Percentiles rank a stretch among this genome's conserved stretches.
phyloP scores from a whole-genome alignment of 2,329 filamentous ascomycete species.

The Apiospora arundinis region DNA sequence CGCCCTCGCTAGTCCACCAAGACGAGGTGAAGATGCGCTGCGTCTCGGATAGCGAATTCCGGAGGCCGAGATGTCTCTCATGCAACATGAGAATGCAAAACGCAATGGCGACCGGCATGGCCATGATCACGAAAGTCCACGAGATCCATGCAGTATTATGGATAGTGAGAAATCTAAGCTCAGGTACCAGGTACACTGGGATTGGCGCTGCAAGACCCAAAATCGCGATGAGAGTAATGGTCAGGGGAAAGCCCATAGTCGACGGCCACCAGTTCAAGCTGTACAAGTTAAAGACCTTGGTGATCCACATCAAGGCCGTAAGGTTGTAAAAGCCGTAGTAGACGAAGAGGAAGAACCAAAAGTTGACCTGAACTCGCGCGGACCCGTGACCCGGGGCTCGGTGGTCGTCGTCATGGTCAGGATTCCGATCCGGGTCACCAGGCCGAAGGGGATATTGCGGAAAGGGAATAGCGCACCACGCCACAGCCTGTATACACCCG shows the following conservation, averaged over 20 bases:
- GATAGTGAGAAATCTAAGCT: constrained; percentile 58
- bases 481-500: constrained; percentile 54
- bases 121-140: constrained; percentile 75
- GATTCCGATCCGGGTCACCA: constrained; percentile 46
- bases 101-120: constrained; percentile 70
- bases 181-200: constrained; percentile 62
- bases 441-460: constrained; percentile 64
- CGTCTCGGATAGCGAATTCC: constrained; percentile 68
- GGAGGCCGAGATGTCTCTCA: constrained; percentile 66
- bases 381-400: constrained; percentile 67
- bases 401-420: constrained; percentile 37
- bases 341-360: constrained; percentile 74
- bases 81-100: constrained; percentile 68
- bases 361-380: constrained; percentile 69
- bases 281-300: constrained; percentile 75
- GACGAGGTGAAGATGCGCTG: constrained; percentile 71
- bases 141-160: constrained; percentile 74
- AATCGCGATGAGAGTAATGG: constrained; percentile 65
- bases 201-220: constrained; percentile 66
- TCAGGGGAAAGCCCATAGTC: constrained; percentile 68
- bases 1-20: constrained; percentile 68
- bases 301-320: constrained; percentile 73
- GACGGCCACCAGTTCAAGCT: constrained; percentile 75
- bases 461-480: constrained; percentile 70
- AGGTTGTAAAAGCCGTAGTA: constrained; percentile 75